Conservation (phyloP, 1,284 basidiomycete genomes). For the Moesziomyces globuligerus region DNA sequence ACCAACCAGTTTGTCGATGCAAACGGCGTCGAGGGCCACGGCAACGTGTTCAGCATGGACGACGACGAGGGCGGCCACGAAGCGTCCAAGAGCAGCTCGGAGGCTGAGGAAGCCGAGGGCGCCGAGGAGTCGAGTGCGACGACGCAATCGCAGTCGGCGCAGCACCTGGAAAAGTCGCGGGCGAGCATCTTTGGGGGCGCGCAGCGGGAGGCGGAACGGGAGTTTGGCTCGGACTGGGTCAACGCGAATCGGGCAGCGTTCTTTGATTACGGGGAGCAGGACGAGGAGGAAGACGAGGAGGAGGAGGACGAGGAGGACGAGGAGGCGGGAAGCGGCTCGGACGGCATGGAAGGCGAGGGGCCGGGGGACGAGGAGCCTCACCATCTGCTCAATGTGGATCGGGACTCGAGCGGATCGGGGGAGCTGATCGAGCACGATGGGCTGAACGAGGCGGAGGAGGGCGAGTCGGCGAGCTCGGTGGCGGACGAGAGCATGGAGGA, state of each 20-base stretch:
- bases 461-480: conserved; percentile 1
- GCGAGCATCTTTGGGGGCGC: conserved; percentile 30
- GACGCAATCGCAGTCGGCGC: conserved; percentile 26
- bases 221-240: conserved; percentile 30
- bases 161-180: conserved; percentile 39
- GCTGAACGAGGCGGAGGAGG: conserved; percentile 24
- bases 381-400: conserved; percentile 45
- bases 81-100: neutral
- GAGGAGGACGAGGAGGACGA: neutral
- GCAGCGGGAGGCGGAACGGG: conserved; percentile 21
- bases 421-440: conserved; percentile 44
- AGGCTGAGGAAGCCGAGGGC: conserved; percentile 7
- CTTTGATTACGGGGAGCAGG: conserved; percentile 42
- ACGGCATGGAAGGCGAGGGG: conserved; percentile 22
- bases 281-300: conserved; percentile 22
- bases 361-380: conserved; percentile 43
- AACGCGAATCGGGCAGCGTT: conserved; percentile 38
- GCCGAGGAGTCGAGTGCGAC: conserved; percentile 3
- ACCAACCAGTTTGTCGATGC: conserved; percentile 30
- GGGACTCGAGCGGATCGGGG: conserved; percentile 38
- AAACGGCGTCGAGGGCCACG: conserved; percentile 24
- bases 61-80: conserved; percentile 19
- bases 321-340: no score
- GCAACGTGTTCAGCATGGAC: conserved; percentile 41
- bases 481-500: conserved; percentile 35